Base-by-base conservation (phyloP, 192 early-diverging fungal genomes). In the Umbelopsis isabellina region DNA sequence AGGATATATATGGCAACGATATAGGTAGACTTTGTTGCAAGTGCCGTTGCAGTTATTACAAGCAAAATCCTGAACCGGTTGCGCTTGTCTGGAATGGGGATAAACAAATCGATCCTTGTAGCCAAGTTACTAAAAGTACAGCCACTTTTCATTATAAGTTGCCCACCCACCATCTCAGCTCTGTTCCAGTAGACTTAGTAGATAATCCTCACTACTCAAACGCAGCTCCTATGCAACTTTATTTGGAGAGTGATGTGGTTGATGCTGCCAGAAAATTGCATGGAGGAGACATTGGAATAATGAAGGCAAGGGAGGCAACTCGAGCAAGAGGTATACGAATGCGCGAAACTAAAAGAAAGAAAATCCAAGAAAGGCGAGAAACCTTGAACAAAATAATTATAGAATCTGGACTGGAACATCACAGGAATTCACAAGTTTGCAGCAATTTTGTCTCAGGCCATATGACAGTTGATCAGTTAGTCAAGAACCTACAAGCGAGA, bases 271-370 rank as follows among this genome's bases (percentile, higher is more conserved):
- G 52, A 27, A 1, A 27, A 33, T 22, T 55, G 10, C 52, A 55
- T 55, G 52, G 52, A 55, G 52, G 52, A 16, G 52, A 55, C 27
- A 16, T 55, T 16, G 52, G 52, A 30, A 55, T 55, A 16, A 27
- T 9, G 9, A 23, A 22, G 16, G 52, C 52, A 16, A 22, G 25
- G 11, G 13, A 55, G 4, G 52, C 52, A 30, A 55, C 23, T 55
- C 9, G 13, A 22, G 4, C 12, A 55, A 55, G 22, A 13, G 52
- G 23, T 5, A 55, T 30, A 30, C 27, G 3, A 30, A 30, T 30
- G 27, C 27, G 27, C 27, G 27, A 30, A 30, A 30, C 27, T 30
- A 30, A 30, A 30, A 30, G 3, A 30, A 30, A 3, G 3, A 30
- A 30, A 30, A 30, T 30, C 27, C 27, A 30, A 30, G 27, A 30